Base-by-base conservation (phyloP, 169 alveolate species). In the Besnoitia besnoiti region DNA sequence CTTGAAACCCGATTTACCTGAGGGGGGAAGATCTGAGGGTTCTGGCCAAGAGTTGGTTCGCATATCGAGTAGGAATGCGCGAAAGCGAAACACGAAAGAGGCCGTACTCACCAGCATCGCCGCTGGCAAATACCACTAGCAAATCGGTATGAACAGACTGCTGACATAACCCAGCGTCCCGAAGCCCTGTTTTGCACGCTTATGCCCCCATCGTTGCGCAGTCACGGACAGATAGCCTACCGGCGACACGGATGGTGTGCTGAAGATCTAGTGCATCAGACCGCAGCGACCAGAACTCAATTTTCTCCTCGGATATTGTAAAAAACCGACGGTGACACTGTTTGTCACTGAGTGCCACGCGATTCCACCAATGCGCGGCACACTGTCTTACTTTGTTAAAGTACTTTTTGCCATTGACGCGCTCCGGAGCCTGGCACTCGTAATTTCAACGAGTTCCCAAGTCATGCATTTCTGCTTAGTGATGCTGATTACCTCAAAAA, bases 161-260 rank as follows among this genome's bases (percentile, higher is more conserved):
- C 91, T 91, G 94, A 79, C 94, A 91, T 61, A 91, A 49, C 30
- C 94, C 94, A 37, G 91, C 94, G 27, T 91, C 91, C 35, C 94
- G 94, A 42, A 91, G 91, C 7, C 94, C 94, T 91, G 79, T 1
- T 3, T 12, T 4, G 44, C n/a, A 10, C 14, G n/a, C n/a, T 30
- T 75, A 3, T 0, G 30, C 3, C 5, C 5, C 59, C 47, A 27
- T 0, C 7, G 10, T 10, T 4, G 55, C 10, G 35, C 73, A 21
- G 16, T 30, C 30, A 30, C 5, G 61, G 80, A 30, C 59, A 0
- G 79, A 37, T 0, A 16, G 87, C 77, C 2, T 61, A 82, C 94
- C 94, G 16, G 77, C 35, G 46, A 91, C 75, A 33, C 49, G 85
- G 46, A 91, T 91, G 44, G 77, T 82, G 77, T 79, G 85, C 46